Evolutionary conservation across 1,284 basidiomycete genomes (phyloP), one percentile per base, ranked within the genome.

Genomic region (Marasmius sp.): DNA sequence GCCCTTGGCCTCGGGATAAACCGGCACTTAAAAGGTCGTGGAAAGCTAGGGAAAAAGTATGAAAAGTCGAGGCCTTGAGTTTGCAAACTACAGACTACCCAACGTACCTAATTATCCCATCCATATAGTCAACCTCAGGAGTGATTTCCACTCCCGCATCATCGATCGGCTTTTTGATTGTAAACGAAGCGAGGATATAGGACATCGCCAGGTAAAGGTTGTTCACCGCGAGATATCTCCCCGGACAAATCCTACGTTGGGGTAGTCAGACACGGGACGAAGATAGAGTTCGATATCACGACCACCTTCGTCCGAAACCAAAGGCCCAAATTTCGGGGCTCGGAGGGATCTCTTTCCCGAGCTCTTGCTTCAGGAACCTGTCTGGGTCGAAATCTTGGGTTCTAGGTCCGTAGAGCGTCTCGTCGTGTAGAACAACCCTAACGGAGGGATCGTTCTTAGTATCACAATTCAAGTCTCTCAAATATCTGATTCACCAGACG

Each of bases 381-480:
- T 76, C 76, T 0, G 79, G 79, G 41, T 69, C 62, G 70, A 80
- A 80, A 16, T 56, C 64, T 49, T 75, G 68, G 6, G 80, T 74
- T 43, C 78, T 69, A 1, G 75, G 71, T 27, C 27, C 27, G 67
- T 75, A 81, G n/a, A 75, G 51, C 8, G 66, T 64, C 48, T 73
- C 70, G 65, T 80, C 70, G 55, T 77, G 77, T 18, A 75, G 68
- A 73, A 81, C 79, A 41, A 71, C 73, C 72, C 72, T 73, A 36
- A 6, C 22, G 22, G 16, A 59, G 14, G 47, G 8, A 33, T n/a
- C n/a, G n/a, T n/a, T n/a, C n/a, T n/a, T n/a, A n/a, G n/a, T n/a
- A n/a, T n/a, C n/a, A n/a, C n/a, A n/a, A n/a, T n/a, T n/a, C n/a
- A n/a, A n/a, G n/a, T n/a, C n/a, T n/a, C n/a, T n/a, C n/a, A n/a